phyloP scores from a whole-genome alignment of 805 yeast species.

The Cyberlindnera veronae region DNA sequence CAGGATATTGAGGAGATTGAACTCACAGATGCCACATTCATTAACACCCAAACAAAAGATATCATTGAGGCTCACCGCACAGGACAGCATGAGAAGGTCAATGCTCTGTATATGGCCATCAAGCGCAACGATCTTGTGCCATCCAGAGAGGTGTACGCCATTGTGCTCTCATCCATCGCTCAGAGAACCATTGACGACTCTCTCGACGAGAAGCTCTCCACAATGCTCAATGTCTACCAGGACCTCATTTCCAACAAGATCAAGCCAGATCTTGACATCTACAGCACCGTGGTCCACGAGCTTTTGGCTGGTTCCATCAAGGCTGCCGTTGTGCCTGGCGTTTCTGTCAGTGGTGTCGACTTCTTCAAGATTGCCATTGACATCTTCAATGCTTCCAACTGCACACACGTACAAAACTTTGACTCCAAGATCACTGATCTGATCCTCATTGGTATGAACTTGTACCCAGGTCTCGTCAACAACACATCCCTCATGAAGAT shows the following conservation, averaged over 20 bases:
- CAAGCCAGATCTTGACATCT: slow-evolving; percentile 56
- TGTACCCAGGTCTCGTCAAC: slow-evolving; percentile 36
- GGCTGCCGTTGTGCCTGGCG: slow-evolving; percentile 36
- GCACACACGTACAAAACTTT: slow-evolving; percentile 41
- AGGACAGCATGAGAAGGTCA: slow-evolving; percentile 33
- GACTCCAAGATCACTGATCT: slow-evolving; percentile 42
- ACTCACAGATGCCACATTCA: slow-evolving; percentile 28
- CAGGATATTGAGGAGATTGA: slow-evolving; percentile 18
- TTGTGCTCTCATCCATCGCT: slow-evolving; percentile 52
- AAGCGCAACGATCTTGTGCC: slow-evolving; percentile 45
- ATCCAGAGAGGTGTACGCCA: slow-evolving; percentile 47
- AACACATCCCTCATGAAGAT: slow-evolving; percentile 31
- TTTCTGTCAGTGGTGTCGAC: slow-evolving; percentile 38
- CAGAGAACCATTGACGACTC: slow-evolving; percentile 48
- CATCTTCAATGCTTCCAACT: slow-evolving; percentile 39
- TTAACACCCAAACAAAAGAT: slow-evolving; percentile 29
- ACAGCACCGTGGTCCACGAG: slow-evolving; percentile 46
- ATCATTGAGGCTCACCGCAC: slow-evolving; percentile 27
- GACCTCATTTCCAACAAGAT: slow-evolving; percentile 52
- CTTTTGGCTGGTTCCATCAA: slow-evolving; percentile 47
- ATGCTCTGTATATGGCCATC: slow-evolving; percentile 37
- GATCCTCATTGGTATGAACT: slow-evolving; percentile 42
- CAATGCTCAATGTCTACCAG: slow-evolving; percentile 62
- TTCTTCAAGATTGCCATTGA: slow-evolving; percentile 50
- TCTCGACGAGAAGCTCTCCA: slow-evolving; percentile 58